Percentiles rank a stretch among this genome's conserved stretches.
These are phyloP conservation scores for Funneliformis caledonium DNA, from an alignment of 371 early-diverging fungal species.

Conservation along the genomic window DNA sequence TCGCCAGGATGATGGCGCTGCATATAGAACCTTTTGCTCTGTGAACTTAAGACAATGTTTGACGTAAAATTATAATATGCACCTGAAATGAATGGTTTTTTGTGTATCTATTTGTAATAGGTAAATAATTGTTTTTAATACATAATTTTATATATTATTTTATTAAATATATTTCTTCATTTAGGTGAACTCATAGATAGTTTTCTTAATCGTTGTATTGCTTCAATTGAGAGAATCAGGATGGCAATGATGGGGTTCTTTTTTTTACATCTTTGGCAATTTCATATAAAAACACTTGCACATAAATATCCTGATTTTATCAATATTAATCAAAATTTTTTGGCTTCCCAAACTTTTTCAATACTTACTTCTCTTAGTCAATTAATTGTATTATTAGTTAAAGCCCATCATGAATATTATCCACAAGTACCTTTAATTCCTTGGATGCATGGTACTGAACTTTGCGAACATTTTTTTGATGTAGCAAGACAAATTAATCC, in stretches of 20 bases:
- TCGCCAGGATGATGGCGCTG: slow-evolving; percentile 1
- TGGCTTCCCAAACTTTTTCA: no score
- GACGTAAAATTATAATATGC: background rate
- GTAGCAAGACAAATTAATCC: no score
- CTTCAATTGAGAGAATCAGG: background rate
- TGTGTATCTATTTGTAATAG: slow-evolving; percentile 10
- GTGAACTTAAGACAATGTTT: background rate
- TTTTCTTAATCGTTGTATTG: background rate
- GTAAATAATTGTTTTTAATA: background rate
- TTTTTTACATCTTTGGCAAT: background rate
- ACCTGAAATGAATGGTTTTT: background rate
- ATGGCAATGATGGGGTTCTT: background rate
- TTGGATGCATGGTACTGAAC: no score
- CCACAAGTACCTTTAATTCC: no score
- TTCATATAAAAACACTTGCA: background rate
- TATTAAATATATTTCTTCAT: background rate
- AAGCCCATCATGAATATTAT: no score
- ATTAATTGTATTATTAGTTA: background rate
- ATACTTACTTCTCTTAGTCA: background rate
- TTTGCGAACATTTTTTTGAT: no score
- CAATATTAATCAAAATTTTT: no score
- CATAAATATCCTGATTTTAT: background rate
- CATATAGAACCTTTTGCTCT: background rate
- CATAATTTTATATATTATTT: background rate
- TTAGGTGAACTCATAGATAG: background rate